phyloP scores from a whole-genome alignment of 768 basidiomycete species.

The Amanita molliuscula region DNA sequence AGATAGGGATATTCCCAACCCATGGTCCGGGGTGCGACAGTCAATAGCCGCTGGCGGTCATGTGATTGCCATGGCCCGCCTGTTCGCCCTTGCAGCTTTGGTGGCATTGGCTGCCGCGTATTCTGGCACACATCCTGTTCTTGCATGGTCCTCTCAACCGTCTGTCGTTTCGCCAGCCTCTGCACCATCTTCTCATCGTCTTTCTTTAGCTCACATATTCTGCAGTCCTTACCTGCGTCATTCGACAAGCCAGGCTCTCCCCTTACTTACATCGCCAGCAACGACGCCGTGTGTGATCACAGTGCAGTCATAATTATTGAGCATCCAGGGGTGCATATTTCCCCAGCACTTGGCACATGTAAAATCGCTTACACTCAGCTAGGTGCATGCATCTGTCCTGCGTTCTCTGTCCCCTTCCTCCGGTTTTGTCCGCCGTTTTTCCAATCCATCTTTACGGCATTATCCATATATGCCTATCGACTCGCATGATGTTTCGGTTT shows the following conservation, averaged over 20 bases:
- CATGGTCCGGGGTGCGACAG: background rate
- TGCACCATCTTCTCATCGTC: background rate
- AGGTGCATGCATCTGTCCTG: conserved; percentile 76
- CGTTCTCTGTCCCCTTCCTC: conserved; percentile 43
- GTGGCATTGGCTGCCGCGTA: conserved; percentile 43
- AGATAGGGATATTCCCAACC: background rate
- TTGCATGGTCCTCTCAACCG: conserved; percentile 67
- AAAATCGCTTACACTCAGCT: background rate
- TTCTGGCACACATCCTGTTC: conserved; percentile 50
- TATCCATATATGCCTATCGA: conserved; percentile 44
- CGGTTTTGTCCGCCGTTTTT: conserved; percentile 37
- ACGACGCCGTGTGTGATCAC: conserved; percentile 44
- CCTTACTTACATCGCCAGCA: conserved; percentile 32
- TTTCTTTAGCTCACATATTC: conserved; percentile 33
- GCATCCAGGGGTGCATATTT: conserved; percentile 54
- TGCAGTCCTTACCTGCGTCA: conserved; percentile 30
- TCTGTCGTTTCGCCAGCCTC: conserved; percentile 15
- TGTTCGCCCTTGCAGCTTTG: conserved; percentile 34
- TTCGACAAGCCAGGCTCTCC: conserved; percentile 25
- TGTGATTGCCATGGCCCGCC: conserved; percentile 21
- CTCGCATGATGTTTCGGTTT: conserved; percentile 18
- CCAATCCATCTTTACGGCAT: conserved; percentile 47
- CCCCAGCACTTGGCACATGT: background rate
- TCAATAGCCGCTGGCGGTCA: conserved; percentile 9
- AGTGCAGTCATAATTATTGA: conserved; percentile 61